Evolutionary conservation across 2,329 filamentous ascomycete species (phyloP), one percentile per base, ranked within the genome.

Genomic region (Alternaria sp.): DNA sequence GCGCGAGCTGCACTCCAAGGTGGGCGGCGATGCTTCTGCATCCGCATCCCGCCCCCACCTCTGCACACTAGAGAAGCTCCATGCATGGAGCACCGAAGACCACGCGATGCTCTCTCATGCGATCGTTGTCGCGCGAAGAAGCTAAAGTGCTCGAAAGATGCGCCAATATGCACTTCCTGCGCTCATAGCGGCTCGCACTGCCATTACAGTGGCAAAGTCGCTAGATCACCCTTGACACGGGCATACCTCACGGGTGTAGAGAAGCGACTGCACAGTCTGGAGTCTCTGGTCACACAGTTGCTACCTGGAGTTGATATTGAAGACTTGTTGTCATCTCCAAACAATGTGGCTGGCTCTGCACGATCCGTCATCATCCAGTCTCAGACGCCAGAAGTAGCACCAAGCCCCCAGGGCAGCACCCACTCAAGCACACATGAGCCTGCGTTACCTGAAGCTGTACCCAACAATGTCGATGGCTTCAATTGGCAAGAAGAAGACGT

Each of bases 71-170:
- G 47, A 25, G 49, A 26, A 18, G 44, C 49, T 58, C 53, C 60
- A 72, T 72, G 69, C 61, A 72, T 72, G 70, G 70, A 72, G 67
- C 66, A 72, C 56, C 70, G 63, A 66, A 71, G 66, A 53, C 56
- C 65, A 25, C 68, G 63, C 37, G 63, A 66, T 62, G 63, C 60
- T 28, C 55, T 67, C 33, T 67, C 65, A 47, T 74, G 71, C 65
- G 70, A 72, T 55, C 66, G 71, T 28, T 74, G 71, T 53, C 69
- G 71, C 49, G 61, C 70, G 55, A 74, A 74, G 43, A 74, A 74
- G 50, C 45, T 74, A 37, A 74, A 74, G 65, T 74, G 71, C n/a
- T 74, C 71, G 23, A 74, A 74, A 49, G 69, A 74, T 30, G 61
- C 65, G 43, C 71, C 71, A 30, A 57, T 63, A 33, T 74, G 71